Evolutionary conservation across 2,329 filamentous ascomycete species (phyloP), one percentile per base, ranked within the genome.

Genomic region (Sporothrix schenckii): DNA sequence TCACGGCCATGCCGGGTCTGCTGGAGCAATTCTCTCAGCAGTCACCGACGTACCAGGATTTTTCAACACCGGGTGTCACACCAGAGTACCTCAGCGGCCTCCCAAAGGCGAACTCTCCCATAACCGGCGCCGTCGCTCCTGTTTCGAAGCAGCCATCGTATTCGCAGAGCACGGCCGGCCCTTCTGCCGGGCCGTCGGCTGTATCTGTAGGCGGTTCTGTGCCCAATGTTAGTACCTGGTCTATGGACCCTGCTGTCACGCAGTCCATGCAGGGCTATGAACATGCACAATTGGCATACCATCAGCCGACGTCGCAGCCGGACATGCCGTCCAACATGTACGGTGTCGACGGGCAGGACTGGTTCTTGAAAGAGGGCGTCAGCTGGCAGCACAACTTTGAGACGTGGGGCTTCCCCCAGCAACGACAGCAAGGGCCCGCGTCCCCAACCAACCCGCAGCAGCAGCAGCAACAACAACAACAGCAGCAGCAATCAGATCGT

Each of bases 371-470:
- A 68, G 86, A 88, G 71, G 83, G 86, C 21, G 85, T 84, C 34
- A 85, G 81, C 72, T 87, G 86, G 85, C 85, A 88, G 71, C 84
- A 87, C 69, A 83, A 86, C 72, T 88, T 88, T 74, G 82, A 86
- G 69, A 78, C 81, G 2, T 88, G 86, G 86, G 83, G 81, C 47
- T 76, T 83, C 69, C 77, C 24, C 1, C 69, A 50, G n/a, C 71
- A 70, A 50, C 66, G 56, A 4, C 56, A 49, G 24, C 66, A 66
- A 3, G 14, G 14, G 16, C 50, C 65, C 6, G 34, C 44, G 24
- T 63, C 63, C 24, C 69, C 69, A 7, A 24, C 58, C 11, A 63
- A 70, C 47, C 53, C 54, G 7, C 67, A 69, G 11, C 70, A 68
- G 10, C 61, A 65, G 24, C 69, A 63, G 19, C 53, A 34, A 4